Evolutionary conservation across 768 basidiomycete species (phyloP).

Genomic region (Exidia glandulosa): DNA sequence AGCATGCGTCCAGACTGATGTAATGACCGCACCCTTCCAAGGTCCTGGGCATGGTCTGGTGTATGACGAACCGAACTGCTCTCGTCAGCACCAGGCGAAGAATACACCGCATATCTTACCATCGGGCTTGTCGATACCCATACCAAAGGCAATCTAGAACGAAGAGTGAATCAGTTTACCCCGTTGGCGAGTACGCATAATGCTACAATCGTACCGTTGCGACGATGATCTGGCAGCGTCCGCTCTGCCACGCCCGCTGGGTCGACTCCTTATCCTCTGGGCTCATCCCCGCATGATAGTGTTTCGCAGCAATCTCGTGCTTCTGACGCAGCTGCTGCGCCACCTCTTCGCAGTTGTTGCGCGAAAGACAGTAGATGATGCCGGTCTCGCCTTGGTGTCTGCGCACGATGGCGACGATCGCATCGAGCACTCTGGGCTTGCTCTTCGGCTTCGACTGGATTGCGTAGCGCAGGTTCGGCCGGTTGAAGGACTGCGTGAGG

Average conservation of each 20-base stretch:
- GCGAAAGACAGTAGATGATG: slow-evolving; percentile 73
- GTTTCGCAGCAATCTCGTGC: slow-evolving; percentile 48
- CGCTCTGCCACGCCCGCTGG: slow-evolving; percentile 65
- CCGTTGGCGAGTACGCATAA: not conserved
- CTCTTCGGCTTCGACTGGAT: slow-evolving; percentile 39
- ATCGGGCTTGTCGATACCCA: slow-evolving; percentile 80
- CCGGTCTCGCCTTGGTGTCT: slow-evolving; percentile 51
- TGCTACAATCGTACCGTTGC: slow-evolving; percentile 57
- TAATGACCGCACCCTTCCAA: slow-evolving; percentile 57
- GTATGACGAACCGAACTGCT: slow-evolving; percentile 88
- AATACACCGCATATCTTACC: slow-evolving; percentile 4
- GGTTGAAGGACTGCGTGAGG: slow-evolving; percentile 82
- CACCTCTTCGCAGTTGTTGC: slow-evolving; percentile 68
- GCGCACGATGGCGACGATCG: slow-evolving; percentile 62
- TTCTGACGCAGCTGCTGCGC: slow-evolving; percentile 55
- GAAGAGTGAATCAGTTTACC: not conserved
- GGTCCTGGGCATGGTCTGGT: slow-evolving; percentile 69
- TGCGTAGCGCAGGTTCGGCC: slow-evolving; percentile 78
- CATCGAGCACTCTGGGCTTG: slow-evolving; percentile 31
- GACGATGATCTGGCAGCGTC: slow-evolving; percentile 69
- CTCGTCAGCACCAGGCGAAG: not conserved
- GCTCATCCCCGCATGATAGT: slow-evolving; percentile 79
- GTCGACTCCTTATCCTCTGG: slow-evolving; percentile 48
- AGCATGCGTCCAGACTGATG: slow-evolving; percentile 1
- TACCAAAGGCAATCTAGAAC: slow-evolving; percentile 82